Conservation (phyloP, 2,329 filamentous ascomycete genomes). For the Stachybotrys chartarum region DNA sequence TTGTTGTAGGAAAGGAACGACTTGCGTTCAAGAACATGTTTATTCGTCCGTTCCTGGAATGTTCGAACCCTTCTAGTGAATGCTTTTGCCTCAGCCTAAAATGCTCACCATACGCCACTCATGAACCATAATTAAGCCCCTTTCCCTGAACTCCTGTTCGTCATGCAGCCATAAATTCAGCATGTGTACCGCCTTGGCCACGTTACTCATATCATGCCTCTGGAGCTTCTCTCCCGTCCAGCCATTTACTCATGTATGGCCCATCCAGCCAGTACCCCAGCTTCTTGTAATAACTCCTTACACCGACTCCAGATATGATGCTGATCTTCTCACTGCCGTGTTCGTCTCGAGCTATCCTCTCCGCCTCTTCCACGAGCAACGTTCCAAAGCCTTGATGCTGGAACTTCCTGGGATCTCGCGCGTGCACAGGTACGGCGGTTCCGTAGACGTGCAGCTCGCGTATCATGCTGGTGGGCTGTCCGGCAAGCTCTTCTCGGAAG, state of each 20-base stretch:
- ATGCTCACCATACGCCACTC: background rate
- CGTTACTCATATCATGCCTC: background rate
- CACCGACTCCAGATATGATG: slow-evolving; percentile 96
- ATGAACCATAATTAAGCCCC: background rate
- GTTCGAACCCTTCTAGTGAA: too few species aligned
- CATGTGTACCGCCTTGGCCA: too few species aligned
- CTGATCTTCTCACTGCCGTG: slow-evolving; percentile 92
- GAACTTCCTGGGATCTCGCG: slow-evolving; percentile 90
- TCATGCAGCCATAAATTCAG: background rate
- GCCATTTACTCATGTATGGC: slow-evolving; percentile 69
- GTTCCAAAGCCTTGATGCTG: slow-evolving; percentile 98
- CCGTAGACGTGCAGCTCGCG: slow-evolving; percentile 96
- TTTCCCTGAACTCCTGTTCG: background rate
- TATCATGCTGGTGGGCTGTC: slow-evolving; percentile 85
- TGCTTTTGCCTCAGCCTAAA: background rate
- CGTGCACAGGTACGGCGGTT: slow-evolving; percentile 94
- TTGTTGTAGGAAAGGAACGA: background rate
- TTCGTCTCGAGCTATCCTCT: slow-evolving; percentile 88
- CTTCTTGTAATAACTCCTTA: slow-evolving; percentile 89
- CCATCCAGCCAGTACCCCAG: slow-evolving; percentile 92
- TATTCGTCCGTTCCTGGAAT: too few species aligned
- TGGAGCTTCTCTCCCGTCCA: slow-evolving; percentile 30
- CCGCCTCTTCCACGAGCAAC: slow-evolving; percentile 93
- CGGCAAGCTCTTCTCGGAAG: slow-evolving; percentile 77
- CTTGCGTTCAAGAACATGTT: too few species aligned